phyloP scores from a whole-genome alignment of 257 asterid species.

The Mentha longifolia region DNA sequence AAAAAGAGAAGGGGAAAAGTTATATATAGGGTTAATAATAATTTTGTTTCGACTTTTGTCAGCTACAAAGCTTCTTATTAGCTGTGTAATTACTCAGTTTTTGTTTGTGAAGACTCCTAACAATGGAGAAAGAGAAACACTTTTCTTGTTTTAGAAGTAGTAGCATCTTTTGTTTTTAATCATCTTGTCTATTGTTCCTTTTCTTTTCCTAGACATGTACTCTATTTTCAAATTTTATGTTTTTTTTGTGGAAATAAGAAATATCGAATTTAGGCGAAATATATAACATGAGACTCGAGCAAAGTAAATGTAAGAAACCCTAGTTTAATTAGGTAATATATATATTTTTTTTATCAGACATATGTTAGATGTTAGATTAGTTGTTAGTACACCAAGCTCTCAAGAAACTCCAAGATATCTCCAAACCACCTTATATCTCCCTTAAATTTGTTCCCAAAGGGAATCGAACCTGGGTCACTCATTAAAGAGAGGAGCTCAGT shows the following conservation, averaged over 20 bases:
- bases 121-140: conserved; percentile 11
- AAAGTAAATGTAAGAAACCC: background rate
- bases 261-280: background rate
- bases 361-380: too few relatives aligned
- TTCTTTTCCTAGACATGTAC: conserved; percentile 3
- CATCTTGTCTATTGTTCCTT: background rate
- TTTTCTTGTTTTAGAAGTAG: conserved; percentile 11
- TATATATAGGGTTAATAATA: conserved; percentile 55
- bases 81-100: conserved; percentile 52
- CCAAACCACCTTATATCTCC: too few relatives aligned
- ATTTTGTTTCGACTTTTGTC: conserved; percentile 52
- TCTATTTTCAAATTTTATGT: background rate
- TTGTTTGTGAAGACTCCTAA: conserved; percentile 42
- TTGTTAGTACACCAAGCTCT: too few relatives aligned
- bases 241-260: background rate
- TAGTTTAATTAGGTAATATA: too few relatives aligned
- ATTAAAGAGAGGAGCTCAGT: too few relatives aligned
- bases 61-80: conserved; percentile 45
- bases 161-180: conserved; percentile 17
- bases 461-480: too few relatives aligned
- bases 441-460: too few relatives aligned
- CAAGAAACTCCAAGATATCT: too few relatives aligned
- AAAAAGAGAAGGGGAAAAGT: conserved; percentile 35
- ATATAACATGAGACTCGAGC: background rate
- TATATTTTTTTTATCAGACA: too few relatives aligned